phyloP scores from a whole-genome alignment of 2,329 filamentous ascomycete species.

The Aspergillus pseudonomiae region DNA sequence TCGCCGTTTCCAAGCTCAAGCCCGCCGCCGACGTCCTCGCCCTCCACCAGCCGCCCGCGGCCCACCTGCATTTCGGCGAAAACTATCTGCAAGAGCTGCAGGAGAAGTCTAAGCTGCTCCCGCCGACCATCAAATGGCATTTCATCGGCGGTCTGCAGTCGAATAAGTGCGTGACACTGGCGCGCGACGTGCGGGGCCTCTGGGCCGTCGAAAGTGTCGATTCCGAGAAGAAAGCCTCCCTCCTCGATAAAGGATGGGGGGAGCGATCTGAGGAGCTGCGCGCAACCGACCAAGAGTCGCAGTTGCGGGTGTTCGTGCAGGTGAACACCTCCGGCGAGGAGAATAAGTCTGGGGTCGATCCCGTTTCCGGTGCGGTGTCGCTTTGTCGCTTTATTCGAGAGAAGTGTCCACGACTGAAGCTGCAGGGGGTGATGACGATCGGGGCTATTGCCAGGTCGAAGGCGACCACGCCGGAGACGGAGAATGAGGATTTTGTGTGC shows the following conservation, averaged over 20 bases:
- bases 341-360: conserved; percentile 79
- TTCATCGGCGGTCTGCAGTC: conserved; percentile 95
- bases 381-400: conserved; percentile 72
- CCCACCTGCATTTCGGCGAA: conserved; percentile 85
- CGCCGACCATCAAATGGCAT: conserved; percentile 79
- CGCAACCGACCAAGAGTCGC: conserved; percentile 38
- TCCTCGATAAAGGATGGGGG: conserved; percentile 75
- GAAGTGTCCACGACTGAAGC: conserved; percentile 70
- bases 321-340: conserved; percentile 93
- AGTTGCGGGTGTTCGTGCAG: conserved; percentile 80
- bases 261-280: conserved; percentile 48
- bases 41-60: conserved; percentile 65
- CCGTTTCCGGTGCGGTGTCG: conserved; percentile 57
- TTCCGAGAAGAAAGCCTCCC: conserved; percentile 79
- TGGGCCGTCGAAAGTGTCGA: conserved; percentile 93
- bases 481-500: conserved; percentile 85
- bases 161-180: conserved; percentile 87
- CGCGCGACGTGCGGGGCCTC: conserved; percentile 80
- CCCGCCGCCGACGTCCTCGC: conserved; percentile 88
- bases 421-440: conserved; percentile 94
- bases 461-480: conserved; percentile 71
- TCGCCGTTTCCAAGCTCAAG: conserved; percentile 96
- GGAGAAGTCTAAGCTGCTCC: conserved; percentile 81
- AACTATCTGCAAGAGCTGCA: conserved; percentile 92
- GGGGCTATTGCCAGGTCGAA: conserved; percentile 86